These are phyloP conservation scores for Diplodia corticola DNA, from an alignment of 2,329 filamentous ascomycete genomes.

Conservation along the genomic window DNA sequence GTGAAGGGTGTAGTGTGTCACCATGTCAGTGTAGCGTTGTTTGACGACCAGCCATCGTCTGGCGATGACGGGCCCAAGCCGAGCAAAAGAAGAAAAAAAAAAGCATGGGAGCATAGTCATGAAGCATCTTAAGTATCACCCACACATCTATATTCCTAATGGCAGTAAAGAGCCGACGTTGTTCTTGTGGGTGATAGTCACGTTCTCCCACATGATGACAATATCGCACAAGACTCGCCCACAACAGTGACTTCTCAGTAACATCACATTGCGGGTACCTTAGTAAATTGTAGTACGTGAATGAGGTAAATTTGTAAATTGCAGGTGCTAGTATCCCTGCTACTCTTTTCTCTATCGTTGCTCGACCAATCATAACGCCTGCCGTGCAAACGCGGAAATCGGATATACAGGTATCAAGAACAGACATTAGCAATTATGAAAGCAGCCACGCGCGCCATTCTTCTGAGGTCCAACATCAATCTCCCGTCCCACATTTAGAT, in stretches of 20 bases:
- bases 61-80: background rate
- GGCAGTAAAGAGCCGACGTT: background rate
- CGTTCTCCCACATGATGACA: background rate
- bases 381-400: background rate
- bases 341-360: background rate
- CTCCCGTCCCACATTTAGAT: conserved; percentile 18
- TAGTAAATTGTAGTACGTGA: background rate
- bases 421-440: conserved; percentile 6
- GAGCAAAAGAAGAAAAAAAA: background rate
- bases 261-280: background rate
- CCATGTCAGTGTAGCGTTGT: background rate
- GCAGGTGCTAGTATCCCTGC: background rate
- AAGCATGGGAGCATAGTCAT: too few relatives aligned
- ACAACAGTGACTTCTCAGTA: background rate
- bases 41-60: background rate
- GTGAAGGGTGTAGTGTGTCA: background rate
- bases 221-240: background rate
- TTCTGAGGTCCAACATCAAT: background rate
- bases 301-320: background rate
- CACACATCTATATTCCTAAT: too few relatives aligned
- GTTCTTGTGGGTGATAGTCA: background rate
- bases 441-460: background rate
- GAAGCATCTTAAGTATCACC: background rate
- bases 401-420: background rate
- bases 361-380: background rate